Evolutionary conservation across 306 rosid genomes (phyloP).

Genomic region (Astragalus membranaceus): DNA sequence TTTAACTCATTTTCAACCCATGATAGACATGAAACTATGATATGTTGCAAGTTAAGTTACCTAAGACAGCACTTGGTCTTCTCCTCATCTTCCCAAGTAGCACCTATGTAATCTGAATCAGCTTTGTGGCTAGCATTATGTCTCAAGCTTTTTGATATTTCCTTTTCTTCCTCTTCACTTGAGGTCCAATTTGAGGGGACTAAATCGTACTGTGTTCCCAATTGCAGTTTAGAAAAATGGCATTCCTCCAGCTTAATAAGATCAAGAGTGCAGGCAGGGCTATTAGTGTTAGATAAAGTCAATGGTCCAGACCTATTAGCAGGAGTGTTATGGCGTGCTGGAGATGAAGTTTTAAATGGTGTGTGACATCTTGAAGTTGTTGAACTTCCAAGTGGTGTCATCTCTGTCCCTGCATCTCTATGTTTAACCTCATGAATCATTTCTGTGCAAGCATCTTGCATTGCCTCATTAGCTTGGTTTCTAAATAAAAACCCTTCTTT

Average conservation of each 20-base stretch:
- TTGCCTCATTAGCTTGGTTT: slow-evolving; percentile 40
- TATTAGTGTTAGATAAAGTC: slow-evolving; percentile 29
- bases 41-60: slow-evolving; percentile 31
- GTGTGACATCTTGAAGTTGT: slow-evolving; percentile 91
- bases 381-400: slow-evolving; percentile 97
- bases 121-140: slow-evolving; percentile 55
- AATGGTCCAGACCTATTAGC: slow-evolving; percentile 79
- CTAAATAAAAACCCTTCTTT: slow-evolving; percentile 69
- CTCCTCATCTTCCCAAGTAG: slow-evolving; percentile 87
- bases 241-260: slow-evolving; percentile 67
- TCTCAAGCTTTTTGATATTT: slow-evolving; percentile 87
- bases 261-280: slow-evolving; percentile 37
- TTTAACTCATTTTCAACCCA: too few relatives aligned
- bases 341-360: slow-evolving; percentile 76
- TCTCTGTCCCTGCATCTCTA: slow-evolving; percentile 82
- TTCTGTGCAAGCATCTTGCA: slow-evolving; percentile 55
- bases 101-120: slow-evolving; percentile 58
- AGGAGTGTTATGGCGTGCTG: slow-evolving; percentile 90
- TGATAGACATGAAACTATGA: slow-evolving; percentile 3
- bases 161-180: slow-evolving; percentile 91
- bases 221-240: slow-evolving; percentile 72
- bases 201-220: slow-evolving; percentile 66
- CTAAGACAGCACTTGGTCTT: slow-evolving; percentile 74
- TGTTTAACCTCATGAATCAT: slow-evolving; percentile 51
- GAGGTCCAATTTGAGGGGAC: slow-evolving; percentile 83